Percentiles rank a stretch among this genome's conserved stretches.
Evolutionary conservation across 805 yeast species (phyloP).

Genomic region (Starmerella gropengiesseri): DNA sequence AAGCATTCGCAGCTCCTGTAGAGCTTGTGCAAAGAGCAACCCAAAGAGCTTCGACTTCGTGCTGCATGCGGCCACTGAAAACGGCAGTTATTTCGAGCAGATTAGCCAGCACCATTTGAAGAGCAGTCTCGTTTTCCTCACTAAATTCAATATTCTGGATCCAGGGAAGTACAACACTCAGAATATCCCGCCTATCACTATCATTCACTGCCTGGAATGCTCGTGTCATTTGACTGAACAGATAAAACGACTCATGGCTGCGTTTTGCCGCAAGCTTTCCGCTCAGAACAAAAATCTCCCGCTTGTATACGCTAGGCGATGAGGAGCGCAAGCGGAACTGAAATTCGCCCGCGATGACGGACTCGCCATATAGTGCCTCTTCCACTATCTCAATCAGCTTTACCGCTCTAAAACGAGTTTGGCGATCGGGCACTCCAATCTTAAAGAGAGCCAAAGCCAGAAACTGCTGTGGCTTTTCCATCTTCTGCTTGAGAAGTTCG

Average conservation of each 20-base stretch:
- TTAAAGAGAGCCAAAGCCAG: slow-evolving; percentile 69
- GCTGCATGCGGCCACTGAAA: slow-evolving; percentile 61
- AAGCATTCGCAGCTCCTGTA: slow-evolving; percentile 45
- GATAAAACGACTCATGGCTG: slow-evolving; percentile 47
- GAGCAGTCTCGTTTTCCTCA: slow-evolving; percentile 14
- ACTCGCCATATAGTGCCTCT: slow-evolving; percentile 42
- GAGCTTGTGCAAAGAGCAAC: slow-evolving; percentile 75
- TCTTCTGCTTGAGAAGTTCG: slow-evolving; percentile 30
- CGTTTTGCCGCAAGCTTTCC: slow-evolving; percentile 52
- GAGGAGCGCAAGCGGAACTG: slow-evolving; percentile 62
- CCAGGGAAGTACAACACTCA: slow-evolving; percentile 84
- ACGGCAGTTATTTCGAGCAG: slow-evolving; percentile 75
- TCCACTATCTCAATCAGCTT: slow-evolving; percentile 61
- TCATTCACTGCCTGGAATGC: slow-evolving; percentile 51
- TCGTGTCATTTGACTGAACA: slow-evolving; percentile 64
- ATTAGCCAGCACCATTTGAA: slow-evolving; percentile 20
- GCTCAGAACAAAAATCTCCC: slow-evolving; percentile 72
- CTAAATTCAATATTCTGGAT: slow-evolving; percentile 68
- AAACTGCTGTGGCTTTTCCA: slow-evolving; percentile 42
- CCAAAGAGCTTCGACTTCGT: slow-evolving; percentile 92
- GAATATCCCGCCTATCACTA: slow-evolving; percentile 60
- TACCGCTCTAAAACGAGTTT: slow-evolving; percentile 62
- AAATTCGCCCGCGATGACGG: slow-evolving; percentile 42
- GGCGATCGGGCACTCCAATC: slow-evolving; percentile 59
- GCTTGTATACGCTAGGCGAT: slow-evolving; percentile 74